Evolutionary conservation across 805 yeast species (phyloP).

Genomic region (Nadsonia fulvescens): DNA sequence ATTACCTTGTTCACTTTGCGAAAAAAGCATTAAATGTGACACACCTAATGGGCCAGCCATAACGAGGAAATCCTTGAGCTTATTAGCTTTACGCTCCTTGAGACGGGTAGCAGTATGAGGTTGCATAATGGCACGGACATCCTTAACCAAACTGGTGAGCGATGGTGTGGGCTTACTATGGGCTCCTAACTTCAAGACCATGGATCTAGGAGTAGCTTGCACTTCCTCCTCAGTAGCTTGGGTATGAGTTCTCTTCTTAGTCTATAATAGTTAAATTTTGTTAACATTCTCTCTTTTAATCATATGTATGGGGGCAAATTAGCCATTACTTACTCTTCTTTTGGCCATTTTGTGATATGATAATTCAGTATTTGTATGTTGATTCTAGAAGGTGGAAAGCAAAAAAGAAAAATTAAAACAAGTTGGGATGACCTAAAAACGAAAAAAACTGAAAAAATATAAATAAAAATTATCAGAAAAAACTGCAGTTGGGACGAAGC

Average conservation of each 20-base stretch:
- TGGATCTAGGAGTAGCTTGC: constrained; percentile 70
- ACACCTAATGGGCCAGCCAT: constrained; percentile 97
- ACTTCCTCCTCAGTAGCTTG: constrained; percentile 43
- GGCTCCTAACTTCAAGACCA: constrained; percentile 80
- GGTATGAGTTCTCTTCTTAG: constrained; percentile 77
- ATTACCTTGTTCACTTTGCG: constrained; percentile 63
- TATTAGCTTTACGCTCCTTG: constrained; percentile 73
- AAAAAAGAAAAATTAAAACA: neutral
- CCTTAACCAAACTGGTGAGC: constrained; percentile 66
- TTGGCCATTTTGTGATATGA: constrained; percentile 25
- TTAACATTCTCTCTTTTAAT: constrained; percentile 8
- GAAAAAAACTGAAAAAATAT: too few relatives aligned
- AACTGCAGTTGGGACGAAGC: too few relatives aligned
- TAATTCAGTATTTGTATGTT: neutral
- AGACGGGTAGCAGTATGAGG: constrained; percentile 90
- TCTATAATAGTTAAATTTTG: constrained; percentile 19
- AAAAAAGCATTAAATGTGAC: constrained; percentile 70
- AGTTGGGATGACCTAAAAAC: neutral
- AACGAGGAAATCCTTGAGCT: constrained; percentile 83
- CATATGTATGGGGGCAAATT: too few relatives aligned
- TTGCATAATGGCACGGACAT: constrained; percentile 79
- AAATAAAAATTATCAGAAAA: too few relatives aligned
- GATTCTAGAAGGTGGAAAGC: neutral
- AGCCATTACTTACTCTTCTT: constrained; percentile 28
- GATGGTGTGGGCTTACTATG: constrained; percentile 34